phyloP scores from a whole-genome alignment of 306 rosid genomes.

The Cucumis cinereus region DNA sequence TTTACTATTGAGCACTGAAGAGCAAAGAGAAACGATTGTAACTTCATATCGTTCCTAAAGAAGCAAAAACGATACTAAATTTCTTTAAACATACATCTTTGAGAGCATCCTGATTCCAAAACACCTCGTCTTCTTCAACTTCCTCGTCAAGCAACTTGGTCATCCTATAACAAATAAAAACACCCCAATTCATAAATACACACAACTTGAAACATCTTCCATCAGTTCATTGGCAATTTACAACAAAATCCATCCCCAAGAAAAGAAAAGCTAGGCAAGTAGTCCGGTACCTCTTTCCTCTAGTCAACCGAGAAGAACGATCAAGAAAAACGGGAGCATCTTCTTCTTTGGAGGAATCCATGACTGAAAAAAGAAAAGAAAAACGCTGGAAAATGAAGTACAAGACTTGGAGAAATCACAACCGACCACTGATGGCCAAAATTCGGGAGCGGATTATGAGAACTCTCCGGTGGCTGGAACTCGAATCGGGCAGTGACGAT shows the following conservation, averaged over 20 bases:
- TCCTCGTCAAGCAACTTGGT: conserved; percentile 67
- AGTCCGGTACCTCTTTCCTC: conserved; percentile 48
- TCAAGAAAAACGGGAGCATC: conserved; percentile 29
- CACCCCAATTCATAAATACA: neutral
- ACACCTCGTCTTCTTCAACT: conserved; percentile 59
- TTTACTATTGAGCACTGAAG: neutral
- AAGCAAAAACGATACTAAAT: neutral
- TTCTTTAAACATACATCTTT: conserved; percentile 33
- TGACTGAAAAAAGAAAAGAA: neutral
- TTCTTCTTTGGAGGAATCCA: conserved; percentile 27
- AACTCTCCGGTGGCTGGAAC: neutral
- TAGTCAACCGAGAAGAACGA: conserved; percentile 53
- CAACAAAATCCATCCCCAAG: neutral
- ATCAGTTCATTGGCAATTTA: neutral
- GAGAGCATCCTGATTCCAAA: conserved; percentile 94
- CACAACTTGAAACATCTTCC: neutral
- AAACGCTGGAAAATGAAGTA: neutral
- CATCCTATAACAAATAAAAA: conserved; percentile 21
- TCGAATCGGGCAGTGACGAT: neutral
- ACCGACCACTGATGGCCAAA: neutral
- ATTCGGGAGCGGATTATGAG: no score
- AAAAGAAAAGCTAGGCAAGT: neutral
- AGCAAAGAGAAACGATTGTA: neutral
- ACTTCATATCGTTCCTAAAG: neutral
- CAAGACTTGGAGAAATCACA: neutral